Evolutionary conservation across 176 grass and related monocot genomes (phyloP).

Genomic region (Phoenix dactylifera): DNA sequence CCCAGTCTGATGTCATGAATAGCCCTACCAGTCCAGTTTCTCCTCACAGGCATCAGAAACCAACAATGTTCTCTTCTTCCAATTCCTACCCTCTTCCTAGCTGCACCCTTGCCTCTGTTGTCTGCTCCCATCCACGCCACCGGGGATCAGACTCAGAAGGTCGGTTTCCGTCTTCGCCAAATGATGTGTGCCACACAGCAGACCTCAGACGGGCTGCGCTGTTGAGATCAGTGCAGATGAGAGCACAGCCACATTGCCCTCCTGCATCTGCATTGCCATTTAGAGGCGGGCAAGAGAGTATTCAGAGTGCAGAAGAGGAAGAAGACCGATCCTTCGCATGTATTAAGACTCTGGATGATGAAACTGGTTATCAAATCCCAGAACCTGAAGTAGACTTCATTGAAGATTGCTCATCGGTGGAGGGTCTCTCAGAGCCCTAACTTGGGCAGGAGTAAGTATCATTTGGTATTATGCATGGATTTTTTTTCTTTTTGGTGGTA

Average conservation of each 20-base stretch:
- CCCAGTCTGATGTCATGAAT: constrained; percentile 39
- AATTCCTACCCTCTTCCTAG: constrained; percentile 41
- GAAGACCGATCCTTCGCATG: constrained; percentile 25
- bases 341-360: constrained; percentile 43
- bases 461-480: too few species aligned
- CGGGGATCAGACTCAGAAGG: constrained; percentile 75
- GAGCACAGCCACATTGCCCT: constrained; percentile 52
- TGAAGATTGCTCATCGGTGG: constrained; percentile 11
- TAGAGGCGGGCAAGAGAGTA: constrained; percentile 38
- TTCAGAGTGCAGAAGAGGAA: constrained; percentile 33
- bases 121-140: constrained; percentile 47
- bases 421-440: constrained; percentile 20
- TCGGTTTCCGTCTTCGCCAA: constrained; percentile 80
- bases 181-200: constrained; percentile 72
- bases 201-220: constrained; percentile 67
- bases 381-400: constrained; percentile 46
- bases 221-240: constrained; percentile 88
- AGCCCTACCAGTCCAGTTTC: constrained; percentile 62
- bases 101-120: constrained; percentile 54
- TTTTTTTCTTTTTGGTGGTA: too few species aligned
- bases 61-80: constrained; percentile 18
- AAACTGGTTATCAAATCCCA: constrained; percentile 24
- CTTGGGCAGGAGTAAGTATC: constrained; percentile 16
- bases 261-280: constrained; percentile 38
- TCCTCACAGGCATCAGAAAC: constrained; percentile 52